Base-by-base conservation (phyloP, 2,329 filamentous ascomycete genomes). In the Pestalotiopsis sp. region DNA sequence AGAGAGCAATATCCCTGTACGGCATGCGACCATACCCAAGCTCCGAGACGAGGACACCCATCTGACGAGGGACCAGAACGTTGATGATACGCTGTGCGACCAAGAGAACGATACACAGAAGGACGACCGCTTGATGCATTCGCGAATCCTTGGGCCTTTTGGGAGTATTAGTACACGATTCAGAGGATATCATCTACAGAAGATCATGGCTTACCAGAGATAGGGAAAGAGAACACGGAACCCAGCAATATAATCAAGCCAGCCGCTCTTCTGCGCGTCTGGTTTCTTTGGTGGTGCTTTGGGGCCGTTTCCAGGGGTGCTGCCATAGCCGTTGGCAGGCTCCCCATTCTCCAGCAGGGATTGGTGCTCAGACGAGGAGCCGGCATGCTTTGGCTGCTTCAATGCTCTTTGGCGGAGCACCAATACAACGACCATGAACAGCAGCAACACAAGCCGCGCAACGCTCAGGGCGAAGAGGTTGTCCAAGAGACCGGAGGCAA, bases 161-260 rank as follows among this genome's bases (percentile, higher is more conserved):
- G 23, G 17, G 14, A 52, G 6, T 5, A 7, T 52, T 60, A 36
- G 81, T 81, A 83, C 38, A 14, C 23, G 20, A 66, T 72, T 14
- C n/a, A 20, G 75, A 66, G 77, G 69, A 61, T 36, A 69, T 64
- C 23, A 69, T 64, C 23, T 39, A 11, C 3, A 27, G 23, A 13
- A 39, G n/a, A 1, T 20, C 49, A 3, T 25, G 20, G 68, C 72
- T 20, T 73, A 66, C 83, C 83, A 85, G 1, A 85, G 74, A 58
- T 83, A 85, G 2, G 83, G 82, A 39, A 85, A 84, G 5, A 85
- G 75, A 11, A 83, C 78, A 14, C 77, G 72, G 70, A 84, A 85
- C 0, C 83, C 83, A 13, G 81, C 78, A 70, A 85, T 77, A 69
- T 85, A 85, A 70, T 84, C 82, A 11, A 84, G 74, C 83, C 83